These are phyloP conservation scores for Madurella mycetomatis DNA, from an alignment of 2,329 filamentous ascomycete species.

Conservation along the genomic window DNA sequence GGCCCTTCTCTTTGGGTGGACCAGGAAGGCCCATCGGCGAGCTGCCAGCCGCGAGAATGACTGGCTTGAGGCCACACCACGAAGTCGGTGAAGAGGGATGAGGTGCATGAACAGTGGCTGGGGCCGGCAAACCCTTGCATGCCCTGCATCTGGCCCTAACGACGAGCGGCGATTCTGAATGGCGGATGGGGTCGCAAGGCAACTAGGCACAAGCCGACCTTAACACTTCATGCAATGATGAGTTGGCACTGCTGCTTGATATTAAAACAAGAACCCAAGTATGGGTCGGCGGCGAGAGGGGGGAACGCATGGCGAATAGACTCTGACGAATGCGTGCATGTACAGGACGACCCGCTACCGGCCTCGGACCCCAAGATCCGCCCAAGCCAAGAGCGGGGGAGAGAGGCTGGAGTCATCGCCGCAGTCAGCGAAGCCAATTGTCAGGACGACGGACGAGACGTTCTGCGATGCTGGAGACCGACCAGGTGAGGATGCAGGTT, in stretches of 20 bases:
- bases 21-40: constrained; percentile 7
- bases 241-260: constrained; percentile 65
- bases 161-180: constrained; percentile 30
- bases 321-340: constrained; percentile 13
- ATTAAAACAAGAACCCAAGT: constrained; percentile 46
- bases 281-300: constrained; percentile 19
- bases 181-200: constrained; percentile 34
- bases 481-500: background rate
- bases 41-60: constrained; percentile 22
- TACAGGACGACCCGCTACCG: constrained; percentile 7
- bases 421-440: constrained; percentile 1
- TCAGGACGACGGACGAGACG: background rate
- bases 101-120: constrained; percentile 44
- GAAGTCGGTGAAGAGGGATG: constrained; percentile 44
- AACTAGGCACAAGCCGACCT: constrained; percentile 39
- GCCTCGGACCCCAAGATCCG: constrained; percentile 6
- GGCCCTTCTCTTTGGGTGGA: background rate
- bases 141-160: constrained; percentile 29
- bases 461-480: background rate
- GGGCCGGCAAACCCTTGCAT: constrained; percentile 33
- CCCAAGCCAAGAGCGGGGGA: constrained; percentile 20
- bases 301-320: constrained; percentile 19
- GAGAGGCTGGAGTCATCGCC: constrained; percentile 7
- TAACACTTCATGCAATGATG: constrained; percentile 67
- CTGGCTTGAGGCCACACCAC: constrained; percentile 31